Evolutionary conservation across 345 rosid species (phyloP).

Genomic region (Geranium brycei): DNA sequence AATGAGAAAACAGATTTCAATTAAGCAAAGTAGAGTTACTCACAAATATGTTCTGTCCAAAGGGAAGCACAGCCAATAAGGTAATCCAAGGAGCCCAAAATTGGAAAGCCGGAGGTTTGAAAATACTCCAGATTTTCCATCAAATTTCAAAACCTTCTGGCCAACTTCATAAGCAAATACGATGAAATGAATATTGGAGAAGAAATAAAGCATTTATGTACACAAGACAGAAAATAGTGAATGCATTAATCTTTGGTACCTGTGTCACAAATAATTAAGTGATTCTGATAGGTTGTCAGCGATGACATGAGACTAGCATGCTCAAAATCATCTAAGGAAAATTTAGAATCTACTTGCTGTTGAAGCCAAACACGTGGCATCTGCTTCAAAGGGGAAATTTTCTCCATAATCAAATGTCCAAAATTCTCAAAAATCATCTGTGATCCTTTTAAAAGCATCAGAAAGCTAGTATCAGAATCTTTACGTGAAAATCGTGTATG

Average conservation of each 20-base stretch:
- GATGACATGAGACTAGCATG: constrained; percentile 47
- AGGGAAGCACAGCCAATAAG: constrained; percentile 62
- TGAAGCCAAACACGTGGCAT: constrained; percentile 43
- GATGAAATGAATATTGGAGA: constrained; percentile 15
- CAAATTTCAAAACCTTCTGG: constrained; percentile 54
- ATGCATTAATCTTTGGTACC: constrained; percentile 27
- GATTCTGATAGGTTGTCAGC: constrained; percentile 34
- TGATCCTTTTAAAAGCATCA: constrained; percentile 26
- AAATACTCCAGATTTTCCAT: constrained; percentile 43
- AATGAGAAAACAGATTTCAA: constrained; percentile 1
- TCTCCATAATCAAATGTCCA: constrained; percentile 40
- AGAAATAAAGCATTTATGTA: not conserved
- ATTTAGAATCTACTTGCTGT: constrained; percentile 27
- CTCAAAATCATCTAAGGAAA: constrained; percentile 21
- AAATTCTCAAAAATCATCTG: constrained; percentile 38
- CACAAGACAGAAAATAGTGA: constrained; percentile 1
- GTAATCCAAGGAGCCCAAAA: constrained; percentile 68
- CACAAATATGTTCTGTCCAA: constrained; percentile 63
- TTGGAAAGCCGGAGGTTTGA: constrained; percentile 59
- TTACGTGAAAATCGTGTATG: not conserved
- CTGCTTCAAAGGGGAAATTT: constrained; percentile 46
- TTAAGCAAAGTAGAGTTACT: constrained; percentile 22
- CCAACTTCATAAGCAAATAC: constrained; percentile 36
- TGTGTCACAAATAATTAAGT: constrained; percentile 44
- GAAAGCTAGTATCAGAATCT: constrained; percentile 1